phyloP scores from a whole-genome alignment of 2,329 filamentous ascomycete species.

The Exophiala lecanii-corni region DNA sequence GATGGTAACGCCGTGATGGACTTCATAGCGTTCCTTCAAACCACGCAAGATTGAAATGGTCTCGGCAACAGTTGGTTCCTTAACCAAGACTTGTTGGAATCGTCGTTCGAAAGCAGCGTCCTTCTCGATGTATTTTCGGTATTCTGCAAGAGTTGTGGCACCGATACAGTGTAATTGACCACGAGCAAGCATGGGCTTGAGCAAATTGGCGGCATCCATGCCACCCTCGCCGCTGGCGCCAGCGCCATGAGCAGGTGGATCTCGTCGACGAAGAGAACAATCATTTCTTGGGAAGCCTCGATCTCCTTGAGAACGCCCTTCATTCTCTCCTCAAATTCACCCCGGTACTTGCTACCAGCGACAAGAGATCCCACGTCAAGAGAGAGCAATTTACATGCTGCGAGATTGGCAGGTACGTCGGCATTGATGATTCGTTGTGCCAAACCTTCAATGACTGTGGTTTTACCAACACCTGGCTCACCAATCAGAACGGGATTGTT shows the following conservation, averaged over 20 bases:
- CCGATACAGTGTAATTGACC: constrained; percentile 97
- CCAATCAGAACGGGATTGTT: constrained; percentile 98
- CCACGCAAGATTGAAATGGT: constrained; percentile 98
- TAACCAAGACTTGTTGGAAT: constrained; percentile 97
- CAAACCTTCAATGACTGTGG: constrained; percentile 92
- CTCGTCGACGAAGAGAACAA: constrained; percentile 96
- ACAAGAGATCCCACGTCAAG: constrained; percentile 93
- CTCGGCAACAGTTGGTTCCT: constrained; percentile 82
- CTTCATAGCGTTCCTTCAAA: constrained; percentile 95
- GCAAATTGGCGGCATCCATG: constrained; percentile 96
- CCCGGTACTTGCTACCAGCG: constrained; percentile 95
- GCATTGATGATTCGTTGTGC: constrained; percentile 93
- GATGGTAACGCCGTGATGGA: constrained; percentile 96
- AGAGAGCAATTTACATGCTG: constrained; percentile 87
- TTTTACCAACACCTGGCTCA: constrained; percentile 97
- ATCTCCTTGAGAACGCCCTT: constrained; percentile 99
- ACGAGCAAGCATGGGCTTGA: constrained; percentile 96
- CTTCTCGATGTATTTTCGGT: constrained; percentile 98
- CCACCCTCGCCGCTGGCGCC: constrained; percentile 91
- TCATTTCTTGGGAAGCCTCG: constrained; percentile 88
- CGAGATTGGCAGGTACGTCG: constrained; percentile 92
- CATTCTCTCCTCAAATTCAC: constrained; percentile 99
- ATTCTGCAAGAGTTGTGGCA: constrained; percentile 90
- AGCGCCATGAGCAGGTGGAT: constrained; percentile 97
- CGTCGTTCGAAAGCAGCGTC: constrained; percentile 96